Evolutionary conservation across 257 asterid genomes (phyloP).

Genomic region (Fraxinus americana): DNA sequence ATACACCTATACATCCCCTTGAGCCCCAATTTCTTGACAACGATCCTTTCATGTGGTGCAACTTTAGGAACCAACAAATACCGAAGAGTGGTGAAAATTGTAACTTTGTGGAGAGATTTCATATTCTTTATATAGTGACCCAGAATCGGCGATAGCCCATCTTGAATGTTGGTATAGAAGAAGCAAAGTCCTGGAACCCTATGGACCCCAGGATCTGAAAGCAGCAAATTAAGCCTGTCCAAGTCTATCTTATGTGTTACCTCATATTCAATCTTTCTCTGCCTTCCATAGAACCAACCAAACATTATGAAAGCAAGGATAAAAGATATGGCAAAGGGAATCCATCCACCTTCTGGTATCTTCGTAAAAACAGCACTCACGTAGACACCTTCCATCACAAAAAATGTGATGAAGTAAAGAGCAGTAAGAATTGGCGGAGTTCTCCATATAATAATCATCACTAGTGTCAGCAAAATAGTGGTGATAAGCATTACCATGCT

Average conservation of each 20-base stretch:
- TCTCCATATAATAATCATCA: slow-evolving; percentile 43
- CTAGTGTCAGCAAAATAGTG: slow-evolving; percentile 35
- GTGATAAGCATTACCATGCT: slow-evolving; percentile 46
- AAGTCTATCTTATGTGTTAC: slow-evolving; percentile 32
- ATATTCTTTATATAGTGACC: slow-evolving; percentile 39
- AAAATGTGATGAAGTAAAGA: slow-evolving; percentile 28
- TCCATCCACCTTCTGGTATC: slow-evolving; percentile 49
- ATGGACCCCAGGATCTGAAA: slow-evolving; percentile 37
- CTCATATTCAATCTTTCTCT: slow-evolving; percentile 37
- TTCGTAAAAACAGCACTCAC: slow-evolving; percentile 38
- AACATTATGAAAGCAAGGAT: slow-evolving; percentile 40
- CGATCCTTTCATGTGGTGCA: slow-evolving; percentile 27
- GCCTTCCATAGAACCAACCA: slow-evolving; percentile 45
- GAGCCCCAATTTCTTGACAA: slow-evolving; percentile 27
- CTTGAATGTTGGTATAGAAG: slow-evolving; percentile 42
- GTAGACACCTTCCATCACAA: slow-evolving; percentile 38
- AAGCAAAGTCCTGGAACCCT: slow-evolving; percentile 45
- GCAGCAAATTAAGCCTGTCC: slow-evolving; percentile 22
- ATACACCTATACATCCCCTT: slow-evolving; percentile 35
- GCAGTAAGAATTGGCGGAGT: slow-evolving; percentile 28
- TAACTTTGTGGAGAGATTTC: slow-evolving; percentile 38
- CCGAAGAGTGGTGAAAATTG: slow-evolving; percentile 34
- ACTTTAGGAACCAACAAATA: slow-evolving; percentile 40
- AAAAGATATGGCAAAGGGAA: slow-evolving; percentile 40
- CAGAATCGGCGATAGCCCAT: slow-evolving; percentile 39